Conservation (phyloP, 805 yeast species). For the Clavispora phyllophila region DNA sequence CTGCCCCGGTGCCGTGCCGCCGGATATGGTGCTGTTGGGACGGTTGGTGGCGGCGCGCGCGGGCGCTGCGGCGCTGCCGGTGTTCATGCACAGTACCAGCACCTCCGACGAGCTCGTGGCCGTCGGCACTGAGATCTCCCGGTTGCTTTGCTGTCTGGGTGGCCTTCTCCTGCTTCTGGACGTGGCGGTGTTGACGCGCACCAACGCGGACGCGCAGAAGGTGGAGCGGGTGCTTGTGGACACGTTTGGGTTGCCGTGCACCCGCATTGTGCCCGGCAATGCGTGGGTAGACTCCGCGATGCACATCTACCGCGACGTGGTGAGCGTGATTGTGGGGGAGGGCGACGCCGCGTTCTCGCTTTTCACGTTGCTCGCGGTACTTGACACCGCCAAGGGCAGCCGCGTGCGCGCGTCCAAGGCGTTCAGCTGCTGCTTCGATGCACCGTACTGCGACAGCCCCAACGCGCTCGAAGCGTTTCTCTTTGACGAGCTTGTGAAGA, state of each 20-base stretch:
- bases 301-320: conserved; percentile 10
- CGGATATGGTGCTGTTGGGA: neutral
- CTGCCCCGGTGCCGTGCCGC: conserved; percentile 1
- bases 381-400: conserved; percentile 23
- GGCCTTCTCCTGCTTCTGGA: conserved; percentile 12
- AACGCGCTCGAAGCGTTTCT: conserved; percentile 10
- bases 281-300: conserved; percentile 11
- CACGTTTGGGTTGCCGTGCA: conserved; percentile 8
- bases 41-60: neutral
- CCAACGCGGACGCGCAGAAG: conserved; percentile 10
- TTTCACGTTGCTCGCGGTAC: conserved; percentile 19
- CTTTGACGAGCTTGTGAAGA: conserved; percentile 6
- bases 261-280: conserved; percentile 12
- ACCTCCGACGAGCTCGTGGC: conserved; percentile 8
- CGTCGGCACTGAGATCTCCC: conserved; percentile 8
- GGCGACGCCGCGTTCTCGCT: conserved; percentile 30
- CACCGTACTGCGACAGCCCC: conserved; percentile 8
- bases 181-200: conserved; percentile 14
- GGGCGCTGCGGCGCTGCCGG: conserved; percentile 1
- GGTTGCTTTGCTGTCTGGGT: conserved; percentile 16
- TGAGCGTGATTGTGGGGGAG: conserved; percentile 19
- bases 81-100: conserved; percentile 4
- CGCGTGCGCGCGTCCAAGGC: conserved; percentile 22
- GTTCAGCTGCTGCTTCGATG: conserved; percentile 14
- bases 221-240: conserved; percentile 10